Evolutionary conservation across 176 grass and related monocot genomes (phyloP), one percentile per base, ranked within the genome.

Genomic region (Hyparrhenia diplandra): DNA sequence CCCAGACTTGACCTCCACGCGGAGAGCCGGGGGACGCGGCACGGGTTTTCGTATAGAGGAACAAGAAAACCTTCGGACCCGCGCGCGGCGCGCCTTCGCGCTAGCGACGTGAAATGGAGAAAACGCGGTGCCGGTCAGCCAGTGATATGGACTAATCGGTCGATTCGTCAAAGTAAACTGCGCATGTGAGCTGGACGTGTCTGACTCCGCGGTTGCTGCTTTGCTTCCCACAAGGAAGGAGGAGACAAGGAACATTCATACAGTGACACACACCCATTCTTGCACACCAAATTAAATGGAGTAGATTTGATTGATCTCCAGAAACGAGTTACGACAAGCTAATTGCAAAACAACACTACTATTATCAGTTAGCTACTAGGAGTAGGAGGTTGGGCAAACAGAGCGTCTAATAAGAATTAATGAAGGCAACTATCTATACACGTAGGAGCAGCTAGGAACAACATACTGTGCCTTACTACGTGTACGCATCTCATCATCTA

Each of bases 111-210:
- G 72, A 80, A 62, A 67, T 10, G 69, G 4, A 41, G 69, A n/a
- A 45, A 80, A 27, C 20, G 30, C 42, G 42, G 67, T 29, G 42
- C 76, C 21, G 10, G 72, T 73, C 59, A 21, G 55, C 17, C 17
- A 2, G 62, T 35, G 27, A 23, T 37, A 47, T 1, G 0, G 21
- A 1, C n/a, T n/a, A 23, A 49, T 51, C 43, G 27, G 2, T 29
- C n/a, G 9, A 23, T 21, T 28, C 5, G 69, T 75, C 78, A 65
- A 72, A 81, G 71, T 57, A 85, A 72, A 81, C 72, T 13, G 1
- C 54, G 21, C 74, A 24, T 31, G 36, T 4, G n/a, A 25, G 17
- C 28, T 18, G n/a, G 25, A 13, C 2, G 23, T 67, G 6, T 66
- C 32, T 3, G 21, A 84, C 34, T 71, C 63, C 20, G 21, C 32